Conservation (phyloP, 2,329 filamentous ascomycete genomes). For the Sclerotinia spermophila region DNA sequence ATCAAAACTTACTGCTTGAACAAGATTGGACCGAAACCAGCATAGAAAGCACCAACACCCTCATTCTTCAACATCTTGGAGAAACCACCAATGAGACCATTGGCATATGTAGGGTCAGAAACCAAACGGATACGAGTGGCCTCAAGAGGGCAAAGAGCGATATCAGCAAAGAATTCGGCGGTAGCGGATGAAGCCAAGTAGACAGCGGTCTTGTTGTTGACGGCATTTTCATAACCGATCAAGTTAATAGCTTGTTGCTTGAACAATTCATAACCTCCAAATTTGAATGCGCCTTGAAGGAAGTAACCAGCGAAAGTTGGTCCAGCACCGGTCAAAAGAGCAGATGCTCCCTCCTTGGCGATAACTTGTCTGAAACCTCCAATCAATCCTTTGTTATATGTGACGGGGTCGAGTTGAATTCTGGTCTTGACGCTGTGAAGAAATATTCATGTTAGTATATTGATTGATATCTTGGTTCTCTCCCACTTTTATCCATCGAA, state of each 20-base stretch:
- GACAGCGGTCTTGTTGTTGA: slow-evolving; percentile 75
- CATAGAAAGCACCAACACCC: slow-evolving; percentile 84
- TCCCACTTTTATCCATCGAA: slow-evolving; percentile 17
- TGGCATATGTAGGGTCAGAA: slow-evolving; percentile 80
- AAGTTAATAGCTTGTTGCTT: slow-evolving; percentile 84
- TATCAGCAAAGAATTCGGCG: slow-evolving; percentile 69
- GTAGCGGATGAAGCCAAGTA: slow-evolving; percentile 68
- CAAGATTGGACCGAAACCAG: slow-evolving; percentile 81
- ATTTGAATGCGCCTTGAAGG: slow-evolving; percentile 91
- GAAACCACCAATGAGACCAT: slow-evolving; percentile 74
- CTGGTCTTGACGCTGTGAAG: slow-evolving; percentile 80
- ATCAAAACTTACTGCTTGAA: slow-evolving; percentile 65
- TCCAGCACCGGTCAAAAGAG: slow-evolving; percentile 79
- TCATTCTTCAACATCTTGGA: slow-evolving; percentile 78
- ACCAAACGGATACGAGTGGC: slow-evolving; percentile 92
- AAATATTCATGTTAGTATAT: slow-evolving; percentile 27
- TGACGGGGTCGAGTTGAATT: slow-evolving; percentile 86
- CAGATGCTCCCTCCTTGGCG: slow-evolving; percentile 77
- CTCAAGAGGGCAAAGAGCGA: slow-evolving; percentile 87
- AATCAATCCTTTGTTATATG: slow-evolving; percentile 85
- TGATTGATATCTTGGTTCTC: slow-evolving; percentile 19
- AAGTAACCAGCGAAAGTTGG: slow-evolving; percentile 89
- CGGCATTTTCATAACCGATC: slow-evolving; percentile 72
- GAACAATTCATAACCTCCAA: slow-evolving; percentile 94
- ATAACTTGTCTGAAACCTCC: slow-evolving; percentile 85